phyloP scores from a whole-genome alignment of 2,329 filamentous ascomycete genomes.

The Ceratocystis eucalypticola region DNA sequence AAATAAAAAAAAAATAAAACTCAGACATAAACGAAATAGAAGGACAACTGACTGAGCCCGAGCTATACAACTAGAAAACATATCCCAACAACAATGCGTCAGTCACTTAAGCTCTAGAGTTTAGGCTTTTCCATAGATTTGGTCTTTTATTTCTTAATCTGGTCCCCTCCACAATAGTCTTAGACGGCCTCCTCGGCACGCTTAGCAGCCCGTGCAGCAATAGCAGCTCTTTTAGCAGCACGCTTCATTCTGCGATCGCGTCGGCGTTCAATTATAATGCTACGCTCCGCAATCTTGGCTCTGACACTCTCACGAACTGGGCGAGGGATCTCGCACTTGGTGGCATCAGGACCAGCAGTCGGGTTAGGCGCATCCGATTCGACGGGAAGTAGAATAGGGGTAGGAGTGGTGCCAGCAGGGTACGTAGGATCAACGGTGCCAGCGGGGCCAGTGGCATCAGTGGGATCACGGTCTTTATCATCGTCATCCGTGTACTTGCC shows the following conservation, averaged over 20 bases:
- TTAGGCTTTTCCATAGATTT: neutral
- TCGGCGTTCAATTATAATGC: neutral
- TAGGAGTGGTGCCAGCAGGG: conserved; percentile 8
- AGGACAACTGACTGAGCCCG: neutral
- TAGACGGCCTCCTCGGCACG: conserved; percentile 4
- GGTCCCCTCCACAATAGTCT: neutral
- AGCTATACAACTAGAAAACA: neutral
- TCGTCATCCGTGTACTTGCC: neutral
- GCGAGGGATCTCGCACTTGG: conserved; percentile 5
- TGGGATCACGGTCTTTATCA: neutral
- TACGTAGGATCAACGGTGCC: neutral
- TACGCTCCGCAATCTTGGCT: conserved; percentile 1
- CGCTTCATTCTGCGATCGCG: conserved; percentile 11
- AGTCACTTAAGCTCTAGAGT: neutral
- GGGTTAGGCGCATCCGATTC: conserved; percentile 2
- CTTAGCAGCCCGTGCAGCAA: conserved; percentile 9
- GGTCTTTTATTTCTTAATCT: neutral
- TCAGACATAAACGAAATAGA: neutral
- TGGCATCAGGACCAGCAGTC: neutral
- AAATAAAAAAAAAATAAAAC: neutral
- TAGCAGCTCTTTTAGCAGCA: conserved; percentile 11
- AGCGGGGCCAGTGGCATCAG: neutral
- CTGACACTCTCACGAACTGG: neutral
- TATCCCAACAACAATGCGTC: neutral
- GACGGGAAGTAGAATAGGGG: conserved; percentile 6